A percentile compares a stretch with the other conserved stretches of the same genome.
Conservation (phyloP, 1,139 yeast genomes). For the Pichia sp. region DNA sequence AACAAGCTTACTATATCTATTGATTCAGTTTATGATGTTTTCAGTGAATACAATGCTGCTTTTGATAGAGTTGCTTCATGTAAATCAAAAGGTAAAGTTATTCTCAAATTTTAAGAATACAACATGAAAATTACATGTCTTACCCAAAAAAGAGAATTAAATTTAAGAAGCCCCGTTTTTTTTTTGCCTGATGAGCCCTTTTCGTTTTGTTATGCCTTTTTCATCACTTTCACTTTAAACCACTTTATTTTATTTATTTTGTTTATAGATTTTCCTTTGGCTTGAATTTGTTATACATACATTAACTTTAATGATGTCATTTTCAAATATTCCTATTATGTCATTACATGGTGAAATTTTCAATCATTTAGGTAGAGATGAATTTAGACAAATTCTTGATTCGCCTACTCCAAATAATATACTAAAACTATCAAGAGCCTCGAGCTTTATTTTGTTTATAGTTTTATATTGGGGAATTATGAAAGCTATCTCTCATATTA, state of each 20-base stretch:
- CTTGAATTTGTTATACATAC: no score
- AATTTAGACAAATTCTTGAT: conserved; percentile 13
- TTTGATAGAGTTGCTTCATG: conserved; percentile 40
- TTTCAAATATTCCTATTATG: conserved; percentile 5
- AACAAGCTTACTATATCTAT: conserved; percentile 40
- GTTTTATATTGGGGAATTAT: conserved; percentile 17
- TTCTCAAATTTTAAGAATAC: neutral
- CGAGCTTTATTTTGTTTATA: conserved; percentile 18
- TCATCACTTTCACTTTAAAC: neutral
- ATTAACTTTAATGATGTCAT: no score
- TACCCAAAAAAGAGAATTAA: neutral
- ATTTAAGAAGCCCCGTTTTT: neutral
- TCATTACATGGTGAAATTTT: conserved; percentile 22
- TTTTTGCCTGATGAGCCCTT: neutral
- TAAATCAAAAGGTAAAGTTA: conserved; percentile 56
- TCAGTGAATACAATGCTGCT: conserved; percentile 43
- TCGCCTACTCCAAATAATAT: conserved; percentile 8
- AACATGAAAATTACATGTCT: neutral
- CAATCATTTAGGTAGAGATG: conserved; percentile 22
- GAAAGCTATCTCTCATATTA: conserved; percentile 15
- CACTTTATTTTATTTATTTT: neutral
- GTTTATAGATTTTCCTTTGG: no score
- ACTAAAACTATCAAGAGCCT: conserved; percentile 16
- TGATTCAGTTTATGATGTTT: conserved; percentile 48
- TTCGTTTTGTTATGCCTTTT: no score